A percentile compares a stretch with the other conserved stretches of the same genome.
Evolutionary conservation across 2,329 filamentous ascomycete species (phyloP).

Genomic region (Penicillium crustosum): DNA sequence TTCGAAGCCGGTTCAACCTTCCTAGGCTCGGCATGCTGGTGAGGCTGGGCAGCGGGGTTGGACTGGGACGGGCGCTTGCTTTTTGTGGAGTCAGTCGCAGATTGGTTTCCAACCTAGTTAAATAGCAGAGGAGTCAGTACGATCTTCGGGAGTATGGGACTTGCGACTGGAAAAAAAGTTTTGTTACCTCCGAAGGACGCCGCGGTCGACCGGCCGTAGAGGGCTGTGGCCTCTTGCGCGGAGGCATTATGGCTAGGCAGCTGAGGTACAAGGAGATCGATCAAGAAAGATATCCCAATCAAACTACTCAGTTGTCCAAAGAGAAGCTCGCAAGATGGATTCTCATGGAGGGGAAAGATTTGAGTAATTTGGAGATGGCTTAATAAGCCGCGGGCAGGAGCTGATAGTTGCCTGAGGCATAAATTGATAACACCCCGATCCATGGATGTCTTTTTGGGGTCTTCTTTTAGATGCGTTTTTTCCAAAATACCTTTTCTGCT

Average conservation of each 20-base stretch:
- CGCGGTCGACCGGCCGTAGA: conserved; percentile 28
- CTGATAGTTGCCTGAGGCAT: conserved; percentile 17
- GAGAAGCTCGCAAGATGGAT: conserved; percentile 5
- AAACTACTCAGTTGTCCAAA: conserved; percentile 12
- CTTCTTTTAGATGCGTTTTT: background rate
- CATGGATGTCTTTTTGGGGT: too few species aligned
- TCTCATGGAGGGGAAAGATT: conserved; percentile 26
- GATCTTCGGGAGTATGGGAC: background rate
- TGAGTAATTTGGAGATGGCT: conserved; percentile 28
- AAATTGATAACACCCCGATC: too few species aligned
- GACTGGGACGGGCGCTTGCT: conserved; percentile 32
- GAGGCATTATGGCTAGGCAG: conserved; percentile 34
- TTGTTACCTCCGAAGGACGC: conserved; percentile 35
- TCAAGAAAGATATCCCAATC: conserved; percentile 1
- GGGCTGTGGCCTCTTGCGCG: conserved; percentile 38
- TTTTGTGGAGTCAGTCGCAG: conserved; percentile 26
- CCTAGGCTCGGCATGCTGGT: conserved; percentile 18
- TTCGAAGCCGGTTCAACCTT: conserved; percentile 21
- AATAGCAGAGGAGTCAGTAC: conserved; percentile 8
- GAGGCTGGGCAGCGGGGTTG: conserved; percentile 22
- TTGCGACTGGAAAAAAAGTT: conserved; percentile 27
- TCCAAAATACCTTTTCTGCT: too few species aligned
- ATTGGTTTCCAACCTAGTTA: conserved; percentile 9
- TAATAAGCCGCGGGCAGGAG: conserved; percentile 13
- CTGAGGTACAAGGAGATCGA: conserved; percentile 4